A percentile compares a stretch with the other conserved stretches of the same genome.
phyloP scores from a whole-genome alignment of 768 basidiomycete genomes.

The Omphalotus guepiniiformis region DNA sequence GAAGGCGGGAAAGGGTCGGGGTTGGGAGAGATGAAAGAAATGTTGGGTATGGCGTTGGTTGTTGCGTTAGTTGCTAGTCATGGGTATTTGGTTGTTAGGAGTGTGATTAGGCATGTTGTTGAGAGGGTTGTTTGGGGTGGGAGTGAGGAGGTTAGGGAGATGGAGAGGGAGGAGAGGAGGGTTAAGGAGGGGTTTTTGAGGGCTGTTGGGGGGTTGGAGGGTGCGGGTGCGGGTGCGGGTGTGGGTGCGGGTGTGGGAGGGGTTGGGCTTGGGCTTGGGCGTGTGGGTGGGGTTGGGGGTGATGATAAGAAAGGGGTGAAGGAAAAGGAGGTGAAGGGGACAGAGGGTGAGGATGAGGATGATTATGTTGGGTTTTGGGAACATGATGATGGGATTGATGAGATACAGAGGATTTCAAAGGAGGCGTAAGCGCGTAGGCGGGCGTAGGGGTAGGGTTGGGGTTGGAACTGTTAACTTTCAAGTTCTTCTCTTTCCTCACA shows the following conservation, averaged over 20 bases:
- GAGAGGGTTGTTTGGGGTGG: slow-evolving; percentile 74
- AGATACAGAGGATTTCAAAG: slow-evolving; percentile 64
- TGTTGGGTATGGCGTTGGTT: slow-evolving; percentile 63
- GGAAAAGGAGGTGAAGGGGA: background rate
- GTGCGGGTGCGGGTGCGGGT: slow-evolving; percentile 14
- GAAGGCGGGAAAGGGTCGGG: slow-evolving; percentile 3
- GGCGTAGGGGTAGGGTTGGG: background rate
- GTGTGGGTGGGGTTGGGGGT: slow-evolving; percentile 15
- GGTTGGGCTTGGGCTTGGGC: slow-evolving; percentile 14
- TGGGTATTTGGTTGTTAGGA: slow-evolving; percentile 68
- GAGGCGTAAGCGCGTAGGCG: slow-evolving; percentile 35
- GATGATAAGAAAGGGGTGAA: slow-evolving; percentile 14
- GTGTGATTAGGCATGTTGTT: slow-evolving; percentile 60
- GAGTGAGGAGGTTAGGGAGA: slow-evolving; percentile 58
- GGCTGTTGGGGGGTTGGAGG: slow-evolving; percentile 19
- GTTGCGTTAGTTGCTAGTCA: slow-evolving; percentile 82
- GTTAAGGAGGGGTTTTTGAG: slow-evolving; percentile 38
- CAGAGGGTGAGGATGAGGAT: slow-evolving; percentile 6
- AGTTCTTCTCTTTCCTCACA: background rate
- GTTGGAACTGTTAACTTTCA: background rate
- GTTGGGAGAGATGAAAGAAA: slow-evolving; percentile 38
- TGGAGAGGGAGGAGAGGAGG: slow-evolving; percentile 50
- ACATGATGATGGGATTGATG: slow-evolving; percentile 68
- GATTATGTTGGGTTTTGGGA: slow-evolving; percentile 49
- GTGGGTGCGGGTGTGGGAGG: slow-evolving; percentile 14